Conservation (phyloP, 768 basidiomycete species). For the Phaeotremella skinneri region DNA sequence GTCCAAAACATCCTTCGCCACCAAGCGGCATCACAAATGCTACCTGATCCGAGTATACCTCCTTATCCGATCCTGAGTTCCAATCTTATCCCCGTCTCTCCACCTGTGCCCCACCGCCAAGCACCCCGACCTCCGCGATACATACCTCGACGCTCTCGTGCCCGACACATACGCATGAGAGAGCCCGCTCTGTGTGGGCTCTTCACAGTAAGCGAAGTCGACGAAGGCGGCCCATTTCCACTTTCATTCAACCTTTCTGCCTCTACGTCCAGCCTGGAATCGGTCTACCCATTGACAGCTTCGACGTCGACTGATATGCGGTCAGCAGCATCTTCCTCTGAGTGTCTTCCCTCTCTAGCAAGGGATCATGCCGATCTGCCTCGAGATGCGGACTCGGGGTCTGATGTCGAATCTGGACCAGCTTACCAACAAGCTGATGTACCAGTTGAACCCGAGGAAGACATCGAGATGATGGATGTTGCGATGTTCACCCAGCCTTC, state of each 20-base stretch:
- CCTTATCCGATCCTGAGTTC: slow-evolving; percentile 26
- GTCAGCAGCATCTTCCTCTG: slow-evolving; percentile 15
- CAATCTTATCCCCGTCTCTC: slow-evolving; percentile 25
- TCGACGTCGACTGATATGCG: slow-evolving; percentile 9
- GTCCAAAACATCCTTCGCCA: too few species aligned
- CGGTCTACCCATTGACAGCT: background rate
- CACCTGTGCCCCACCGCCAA: slow-evolving; percentile 38
- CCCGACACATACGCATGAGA: slow-evolving; percentile 21
- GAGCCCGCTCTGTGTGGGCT: slow-evolving; percentile 24
- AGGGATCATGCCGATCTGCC: slow-evolving; percentile 5
- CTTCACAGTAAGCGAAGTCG: slow-evolving; percentile 26
- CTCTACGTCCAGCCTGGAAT: background rate
- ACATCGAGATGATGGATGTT: slow-evolving; percentile 12
- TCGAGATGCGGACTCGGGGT: slow-evolving; percentile 5
- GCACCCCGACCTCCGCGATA: slow-evolving; percentile 61
- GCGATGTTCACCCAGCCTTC: slow-evolving; percentile 13
- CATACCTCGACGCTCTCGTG: slow-evolving; percentile 37
- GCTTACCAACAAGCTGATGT: background rate
- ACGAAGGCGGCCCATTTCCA: slow-evolving; percentile 7
- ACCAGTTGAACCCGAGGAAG: slow-evolving; percentile 10
- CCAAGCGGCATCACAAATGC: slow-evolving; percentile 31
- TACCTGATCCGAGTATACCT: slow-evolving; percentile 44
- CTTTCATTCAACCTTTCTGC: background rate
- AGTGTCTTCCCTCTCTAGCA: background rate
- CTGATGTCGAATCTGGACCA: background rate